A percentile compares a stretch with the other conserved stretches of the same genome.
Conservation (phyloP, 108 stramenopile genomes). For the Skeletonema menzelii region DNA sequence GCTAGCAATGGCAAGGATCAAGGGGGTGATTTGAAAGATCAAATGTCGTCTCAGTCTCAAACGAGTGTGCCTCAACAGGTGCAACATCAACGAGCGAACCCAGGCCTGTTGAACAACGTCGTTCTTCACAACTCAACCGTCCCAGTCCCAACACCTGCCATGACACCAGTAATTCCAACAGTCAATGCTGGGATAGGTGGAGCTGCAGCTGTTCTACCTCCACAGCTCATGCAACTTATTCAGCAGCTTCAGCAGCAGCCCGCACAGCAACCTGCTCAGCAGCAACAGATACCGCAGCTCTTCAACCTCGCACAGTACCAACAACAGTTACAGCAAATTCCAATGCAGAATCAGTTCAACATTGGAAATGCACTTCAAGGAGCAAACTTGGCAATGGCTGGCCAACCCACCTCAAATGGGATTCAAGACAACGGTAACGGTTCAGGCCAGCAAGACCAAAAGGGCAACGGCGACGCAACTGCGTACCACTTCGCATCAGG, state of each 20-base stretch:
- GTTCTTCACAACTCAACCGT: neutral
- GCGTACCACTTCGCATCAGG: neutral
- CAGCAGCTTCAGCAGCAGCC: constrained; percentile 18
- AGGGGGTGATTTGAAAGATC: neutral
- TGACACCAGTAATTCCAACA: neutral
- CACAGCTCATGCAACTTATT: constrained; percentile 26
- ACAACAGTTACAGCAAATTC: constrained; percentile 12
- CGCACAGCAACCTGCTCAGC: constrained; percentile 11
- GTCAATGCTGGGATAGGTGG: neutral
- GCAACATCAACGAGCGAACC: neutral
- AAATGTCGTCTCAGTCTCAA: neutral
- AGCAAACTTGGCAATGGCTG: neutral
- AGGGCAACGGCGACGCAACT: neutral
- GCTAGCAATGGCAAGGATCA: neutral
- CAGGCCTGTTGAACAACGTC: neutral
- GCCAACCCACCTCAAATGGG: neutral
- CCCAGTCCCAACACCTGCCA: constrained; percentile 1
- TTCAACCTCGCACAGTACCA: constrained; percentile 4
- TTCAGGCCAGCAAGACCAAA: neutral
- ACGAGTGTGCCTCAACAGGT: constrained; percentile 1
- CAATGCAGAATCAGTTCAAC: constrained; percentile 2
- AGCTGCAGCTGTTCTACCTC: constrained; percentile 9
- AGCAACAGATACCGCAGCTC: constrained; percentile 7
- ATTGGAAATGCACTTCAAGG: neutral
- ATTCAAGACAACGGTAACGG: neutral